A percentile compares a stretch with the other conserved stretches of the same genome.
Conservation (phyloP, 2,329 filamentous ascomycete genomes). For the Lecanicillium sp. region DNA sequence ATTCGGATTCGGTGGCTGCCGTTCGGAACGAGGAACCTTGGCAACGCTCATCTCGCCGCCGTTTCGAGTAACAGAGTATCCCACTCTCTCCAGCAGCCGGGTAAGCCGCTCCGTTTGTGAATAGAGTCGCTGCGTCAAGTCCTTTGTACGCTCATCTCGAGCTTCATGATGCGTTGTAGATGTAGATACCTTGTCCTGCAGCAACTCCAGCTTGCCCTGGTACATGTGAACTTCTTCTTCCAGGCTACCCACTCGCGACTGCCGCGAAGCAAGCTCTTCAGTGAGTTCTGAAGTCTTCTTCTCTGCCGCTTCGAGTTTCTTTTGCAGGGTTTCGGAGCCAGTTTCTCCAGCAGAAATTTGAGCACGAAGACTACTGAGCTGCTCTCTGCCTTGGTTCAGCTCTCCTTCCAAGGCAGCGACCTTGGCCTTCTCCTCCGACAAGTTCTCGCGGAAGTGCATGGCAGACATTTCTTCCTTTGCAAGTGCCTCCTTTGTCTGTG, state of each 20-base stretch:
- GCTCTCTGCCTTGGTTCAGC: constrained; percentile 56
- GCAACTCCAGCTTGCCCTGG: constrained; percentile 54
- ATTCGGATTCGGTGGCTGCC: constrained; percentile 45
- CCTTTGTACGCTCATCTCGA: constrained; percentile 66
- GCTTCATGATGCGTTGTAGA: constrained; percentile 55
- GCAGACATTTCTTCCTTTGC: constrained; percentile 43
- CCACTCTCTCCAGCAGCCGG: constrained; percentile 76
- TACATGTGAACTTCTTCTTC: constrained; percentile 67
- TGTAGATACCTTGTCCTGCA: constrained; percentile 43
- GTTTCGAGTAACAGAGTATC: constrained; percentile 72
- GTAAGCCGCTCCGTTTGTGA: constrained; percentile 77
- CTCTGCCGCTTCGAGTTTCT: constrained; percentile 70
- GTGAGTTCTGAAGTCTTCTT: constrained; percentile 58
- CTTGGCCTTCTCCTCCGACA: constrained; percentile 47
- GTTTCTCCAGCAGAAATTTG: constrained; percentile 78
- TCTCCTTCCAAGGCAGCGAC: constrained; percentile 47
- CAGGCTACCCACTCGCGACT: constrained; percentile 66
- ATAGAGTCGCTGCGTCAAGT: constrained; percentile 77
- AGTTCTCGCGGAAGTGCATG: constrained; percentile 44
- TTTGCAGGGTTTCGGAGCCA: constrained; percentile 70
- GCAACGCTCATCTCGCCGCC: constrained; percentile 68
- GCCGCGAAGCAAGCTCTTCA: constrained; percentile 65
- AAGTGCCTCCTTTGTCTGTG: constrained; percentile 43
- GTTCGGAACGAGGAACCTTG: constrained; percentile 56
- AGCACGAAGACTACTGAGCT: constrained; percentile 59